Percentiles rank a stretch among this genome's conserved stretches.
phyloP scores from a whole-genome alignment of 2,329 filamentous ascomycete genomes.

The Penicillium olsonii region DNA sequence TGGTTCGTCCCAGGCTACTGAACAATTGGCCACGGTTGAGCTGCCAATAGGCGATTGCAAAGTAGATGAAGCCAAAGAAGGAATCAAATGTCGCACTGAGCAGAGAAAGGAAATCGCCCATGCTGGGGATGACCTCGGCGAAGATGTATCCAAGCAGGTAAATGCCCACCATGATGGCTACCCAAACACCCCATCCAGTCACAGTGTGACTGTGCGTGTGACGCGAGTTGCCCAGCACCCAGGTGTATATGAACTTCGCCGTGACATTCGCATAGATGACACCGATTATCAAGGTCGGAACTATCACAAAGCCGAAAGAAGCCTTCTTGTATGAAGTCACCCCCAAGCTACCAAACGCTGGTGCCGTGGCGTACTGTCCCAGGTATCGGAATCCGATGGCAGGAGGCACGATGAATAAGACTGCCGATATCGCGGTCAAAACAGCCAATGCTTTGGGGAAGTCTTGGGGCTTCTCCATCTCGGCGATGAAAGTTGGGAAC shows the following conservation, averaged over 20 bases:
- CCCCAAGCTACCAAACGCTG: conserved; percentile 52
- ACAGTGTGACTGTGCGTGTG: conserved; percentile 52
- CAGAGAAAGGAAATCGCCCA: conserved; percentile 54
- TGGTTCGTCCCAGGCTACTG: conserved; percentile 32
- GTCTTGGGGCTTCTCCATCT: conserved; percentile 53
- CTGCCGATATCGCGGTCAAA: conserved; percentile 45
- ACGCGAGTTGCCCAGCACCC: conserved; percentile 45
- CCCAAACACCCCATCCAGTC: conserved; percentile 52
- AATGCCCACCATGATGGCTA: conserved; percentile 43
- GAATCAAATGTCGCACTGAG: conserved; percentile 52
- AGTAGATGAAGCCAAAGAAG: conserved; percentile 56
- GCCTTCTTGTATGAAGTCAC: conserved; percentile 50
- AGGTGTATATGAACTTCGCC: conserved; percentile 51
- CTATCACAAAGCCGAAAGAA: conserved; percentile 54
- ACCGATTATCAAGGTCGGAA: conserved; percentile 52
- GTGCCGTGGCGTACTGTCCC: conserved; percentile 53
- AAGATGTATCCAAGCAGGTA: conserved; percentile 51
- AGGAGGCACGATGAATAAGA: conserved; percentile 54
- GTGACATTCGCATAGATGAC: conserved; percentile 54
- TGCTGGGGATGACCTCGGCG: conserved; percentile 51
- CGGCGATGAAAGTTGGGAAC: conserved; percentile 54
- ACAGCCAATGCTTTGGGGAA: conserved; percentile 55
- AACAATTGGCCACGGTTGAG: conserved; percentile 47
- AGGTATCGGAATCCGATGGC: conserved; percentile 53
- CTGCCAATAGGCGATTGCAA: conserved; percentile 53